Percentiles rank a stretch among this genome's conserved stretches.
Conservation (phyloP, 176 grass and related monocot genomes). For the Typha latifolia region DNA sequence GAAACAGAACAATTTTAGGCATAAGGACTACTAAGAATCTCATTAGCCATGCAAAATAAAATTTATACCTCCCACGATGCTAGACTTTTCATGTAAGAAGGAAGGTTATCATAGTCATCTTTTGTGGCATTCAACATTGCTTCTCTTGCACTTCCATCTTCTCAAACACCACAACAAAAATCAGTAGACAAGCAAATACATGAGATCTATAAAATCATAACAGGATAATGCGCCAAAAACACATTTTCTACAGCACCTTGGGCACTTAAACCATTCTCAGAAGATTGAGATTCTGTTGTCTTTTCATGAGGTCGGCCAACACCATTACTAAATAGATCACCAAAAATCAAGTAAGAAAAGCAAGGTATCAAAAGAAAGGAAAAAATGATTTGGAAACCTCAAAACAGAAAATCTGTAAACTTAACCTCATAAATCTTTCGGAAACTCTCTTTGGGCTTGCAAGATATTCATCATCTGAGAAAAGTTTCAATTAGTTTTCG, state of each 20-base stretch:
- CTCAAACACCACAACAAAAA: constrained; percentile 13
- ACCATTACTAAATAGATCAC: constrained; percentile 34
- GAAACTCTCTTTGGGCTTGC: constrained; percentile 20
- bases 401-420: constrained; percentile 8
- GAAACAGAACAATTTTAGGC: not conserved
- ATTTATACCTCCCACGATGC: constrained; percentile 70
- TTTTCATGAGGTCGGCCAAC: constrained; percentile 4
- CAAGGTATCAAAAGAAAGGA: not conserved
- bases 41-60: constrained; percentile 8
- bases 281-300: constrained; percentile 5
- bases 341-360: constrained; percentile 3
- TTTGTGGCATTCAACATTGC: constrained; percentile 34
- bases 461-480: constrained; percentile 23
- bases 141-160: constrained; percentile 22
- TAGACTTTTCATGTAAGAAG: constrained; percentile 65
- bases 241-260: constrained; percentile 19
- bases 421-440: constrained; percentile 32
- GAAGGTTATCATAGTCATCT: constrained; percentile 59
- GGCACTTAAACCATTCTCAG: constrained; percentile 9
- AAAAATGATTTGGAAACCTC: constrained; percentile 3
- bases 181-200: constrained; percentile 13
- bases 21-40: not conserved
- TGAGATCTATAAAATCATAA: not conserved
- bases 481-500: constrained; percentile 11
- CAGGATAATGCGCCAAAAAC: not conserved